phyloP scores from a whole-genome alignment of 148 eudicot species.

The Agrostemma githago region DNA sequence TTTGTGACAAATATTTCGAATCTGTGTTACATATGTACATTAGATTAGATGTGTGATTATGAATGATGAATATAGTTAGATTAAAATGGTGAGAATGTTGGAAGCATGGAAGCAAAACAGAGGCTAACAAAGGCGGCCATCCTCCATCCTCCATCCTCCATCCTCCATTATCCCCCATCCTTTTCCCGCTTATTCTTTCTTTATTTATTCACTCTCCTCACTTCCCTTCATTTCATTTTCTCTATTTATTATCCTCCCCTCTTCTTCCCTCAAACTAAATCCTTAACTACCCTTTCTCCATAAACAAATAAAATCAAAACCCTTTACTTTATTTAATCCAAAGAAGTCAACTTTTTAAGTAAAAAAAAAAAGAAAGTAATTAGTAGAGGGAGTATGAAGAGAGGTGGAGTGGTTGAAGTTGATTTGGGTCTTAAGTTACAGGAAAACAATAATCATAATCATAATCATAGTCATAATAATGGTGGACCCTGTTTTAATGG shows the following conservation, averaged over 20 bases:
- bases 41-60: too few relatives aligned
- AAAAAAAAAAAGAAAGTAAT: background rate
- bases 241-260: constrained; percentile 21
- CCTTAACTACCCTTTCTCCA: background rate
- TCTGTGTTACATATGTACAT: too few relatives aligned
- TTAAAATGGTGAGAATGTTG: constrained; percentile 64
- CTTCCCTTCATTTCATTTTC: background rate
- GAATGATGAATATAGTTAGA: too few relatives aligned
- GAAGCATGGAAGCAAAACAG: constrained; percentile 65
- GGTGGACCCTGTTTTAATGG: constrained; percentile 33
- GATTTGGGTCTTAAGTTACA: constrained; percentile 30
- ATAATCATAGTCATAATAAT: constrained; percentile 20
- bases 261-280: too few relatives aligned
- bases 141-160: background rate
- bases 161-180: background rate
- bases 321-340: background rate
- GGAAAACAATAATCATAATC: constrained; percentile 20
- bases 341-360: background rate
- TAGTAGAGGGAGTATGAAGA: background rate
- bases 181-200: constrained; percentile 1
- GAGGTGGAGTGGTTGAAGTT: constrained; percentile 16
- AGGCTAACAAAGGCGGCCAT: constrained; percentile 51
- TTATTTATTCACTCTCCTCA: background rate
- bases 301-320: background rate
- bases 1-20: too few relatives aligned